Evolutionary conservation across 495 filamentous ascomycete species (phyloP), one percentile per base, ranked within the genome.

Genomic region (Podospora sp.): DNA sequence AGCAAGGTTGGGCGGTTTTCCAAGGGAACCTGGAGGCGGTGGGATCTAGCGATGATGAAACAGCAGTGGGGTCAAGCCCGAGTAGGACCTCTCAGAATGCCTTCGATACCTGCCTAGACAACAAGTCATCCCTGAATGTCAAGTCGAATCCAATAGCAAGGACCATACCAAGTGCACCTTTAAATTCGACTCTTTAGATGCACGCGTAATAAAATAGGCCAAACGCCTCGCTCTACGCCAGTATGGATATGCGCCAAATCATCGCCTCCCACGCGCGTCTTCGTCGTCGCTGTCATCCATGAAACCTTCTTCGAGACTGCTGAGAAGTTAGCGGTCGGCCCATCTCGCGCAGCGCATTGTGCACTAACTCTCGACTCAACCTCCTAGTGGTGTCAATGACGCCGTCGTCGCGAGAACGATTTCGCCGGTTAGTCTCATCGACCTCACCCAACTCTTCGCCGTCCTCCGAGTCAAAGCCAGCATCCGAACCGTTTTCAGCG

Each of bases 301-400:
- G 50, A 80, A 80, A 1, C 77, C 77, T 59, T 77, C 73, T 68
- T 80, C 77, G 7, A 80, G 66, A 27, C 77, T 79, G 58, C n/a
- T 11, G 36, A 11, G 7, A 20, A n/a, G 67, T 75, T 70, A 77
- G 73, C 60, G 55, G 50, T 21, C 26, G 11, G 8, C 9, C 11
- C 35, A 9, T 8, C n/a, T 27, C 4, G 25, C 6, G n/a, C 21
- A 12, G 21, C 21, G 4, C 27, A n/a, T 53, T 33, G 55, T n/a
- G 8, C 22, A 78, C 82, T 70, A 63, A 84, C 82, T 97, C 93
- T 74, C 92, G 84, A 80, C 91, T 93, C 59, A 96, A 72, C 68
- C 93, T 84, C 66, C 86, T 79, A 62, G 76, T 81, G 65, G 73
- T 82, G 72, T 78, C 83, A 66, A 77, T 78, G 66, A 68, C 84